Percentiles rank a stretch among this genome's conserved stretches.
These are phyloP conservation scores for Candida nitratophila DNA, from an alignment of 805 yeast genomes.

Conservation along the genomic window DNA sequence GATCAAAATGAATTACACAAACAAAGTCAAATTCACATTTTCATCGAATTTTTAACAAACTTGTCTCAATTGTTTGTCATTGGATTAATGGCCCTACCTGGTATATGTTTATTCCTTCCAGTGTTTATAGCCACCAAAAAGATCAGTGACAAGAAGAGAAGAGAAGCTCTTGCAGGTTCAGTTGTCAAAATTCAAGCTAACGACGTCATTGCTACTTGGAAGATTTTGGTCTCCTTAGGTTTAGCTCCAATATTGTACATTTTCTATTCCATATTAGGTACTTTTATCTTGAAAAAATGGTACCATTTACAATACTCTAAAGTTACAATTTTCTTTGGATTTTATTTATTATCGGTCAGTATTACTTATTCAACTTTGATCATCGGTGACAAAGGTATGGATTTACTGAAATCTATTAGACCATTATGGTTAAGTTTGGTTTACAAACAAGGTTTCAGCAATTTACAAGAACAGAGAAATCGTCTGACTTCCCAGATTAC, in stretches of 20 bases:
- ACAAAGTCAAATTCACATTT: conserved; percentile 16
- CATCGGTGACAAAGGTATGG: conserved; percentile 92
- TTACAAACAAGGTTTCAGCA: conserved; percentile 47
- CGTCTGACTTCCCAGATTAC: conserved; percentile 69
- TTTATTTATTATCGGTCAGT: conserved; percentile 59
- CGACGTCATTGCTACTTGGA: conserved; percentile 97
- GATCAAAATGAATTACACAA: conserved; percentile 29
- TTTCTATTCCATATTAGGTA: conserved; percentile 64
- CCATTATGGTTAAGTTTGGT: conserved; percentile 68
- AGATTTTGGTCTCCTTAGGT: conserved; percentile 81
- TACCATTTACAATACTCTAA: conserved; percentile 13
- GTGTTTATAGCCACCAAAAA: conserved; percentile 73
- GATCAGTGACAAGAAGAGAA: conserved; percentile 68
- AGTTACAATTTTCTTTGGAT: conserved; percentile 29
- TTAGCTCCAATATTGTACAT: conserved; percentile 82
- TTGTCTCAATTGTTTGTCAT: conserved; percentile 45
- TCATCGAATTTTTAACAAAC: conserved; percentile 18
- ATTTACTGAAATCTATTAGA: conserved; percentile 71
- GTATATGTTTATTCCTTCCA: conserved; percentile 81
- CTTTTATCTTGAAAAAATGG: conserved; percentile 25
- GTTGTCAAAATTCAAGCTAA: conserved; percentile 86
- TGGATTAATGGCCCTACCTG: conserved; percentile 71
- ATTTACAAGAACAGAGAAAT: conserved; percentile 55
- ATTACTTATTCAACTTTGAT: conserved; percentile 88
- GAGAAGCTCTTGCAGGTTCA: conserved; percentile 74